Evolutionary conservation across 176 grass and related monocot species (phyloP).

Genomic region (Hsuehochloa calcarea): DNA sequence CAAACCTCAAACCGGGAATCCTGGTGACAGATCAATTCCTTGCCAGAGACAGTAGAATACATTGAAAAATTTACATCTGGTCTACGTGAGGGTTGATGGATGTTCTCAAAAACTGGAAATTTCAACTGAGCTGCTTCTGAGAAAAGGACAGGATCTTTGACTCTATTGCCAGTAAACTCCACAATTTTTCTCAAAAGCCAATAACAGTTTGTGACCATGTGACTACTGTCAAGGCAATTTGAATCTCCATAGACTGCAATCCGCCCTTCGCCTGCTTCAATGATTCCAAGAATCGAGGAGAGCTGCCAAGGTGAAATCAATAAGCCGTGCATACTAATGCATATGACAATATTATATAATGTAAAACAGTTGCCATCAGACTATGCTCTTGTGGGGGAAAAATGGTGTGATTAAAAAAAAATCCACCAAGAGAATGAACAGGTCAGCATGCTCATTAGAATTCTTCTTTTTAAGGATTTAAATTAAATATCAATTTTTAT

Average conservation of each 20-base stretch:
- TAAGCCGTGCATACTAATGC: constrained; percentile 13
- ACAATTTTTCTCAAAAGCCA: constrained; percentile 90
- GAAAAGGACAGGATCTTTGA: constrained; percentile 88
- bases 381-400: neutral
- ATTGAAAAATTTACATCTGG: constrained; percentile 83
- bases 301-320: constrained; percentile 50
- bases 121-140: constrained; percentile 61
- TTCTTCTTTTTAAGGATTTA: neutral
- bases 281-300: constrained; percentile 74
- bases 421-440: constrained; percentile 5
- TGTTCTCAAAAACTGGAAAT: constrained; percentile 53
- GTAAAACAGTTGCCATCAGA: neutral
- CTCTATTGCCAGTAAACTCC: constrained; percentile 76
- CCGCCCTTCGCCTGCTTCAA: constrained; percentile 64
- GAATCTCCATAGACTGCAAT: constrained; percentile 93
- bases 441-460: neutral
- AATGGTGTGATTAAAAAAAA: neutral
- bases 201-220: constrained; percentile 99
- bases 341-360: neutral
- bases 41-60: constrained; percentile 72
- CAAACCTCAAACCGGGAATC: constrained; percentile 87
- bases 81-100: constrained; percentile 56
- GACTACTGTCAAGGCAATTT: constrained; percentile 97
- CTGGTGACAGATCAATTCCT: constrained; percentile 80
- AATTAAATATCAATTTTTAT: neutral